These are phyloP conservation scores for Termitomyces sp. DNA, from an alignment of 768 basidiomycete genomes.

Conservation along the genomic window DNA sequence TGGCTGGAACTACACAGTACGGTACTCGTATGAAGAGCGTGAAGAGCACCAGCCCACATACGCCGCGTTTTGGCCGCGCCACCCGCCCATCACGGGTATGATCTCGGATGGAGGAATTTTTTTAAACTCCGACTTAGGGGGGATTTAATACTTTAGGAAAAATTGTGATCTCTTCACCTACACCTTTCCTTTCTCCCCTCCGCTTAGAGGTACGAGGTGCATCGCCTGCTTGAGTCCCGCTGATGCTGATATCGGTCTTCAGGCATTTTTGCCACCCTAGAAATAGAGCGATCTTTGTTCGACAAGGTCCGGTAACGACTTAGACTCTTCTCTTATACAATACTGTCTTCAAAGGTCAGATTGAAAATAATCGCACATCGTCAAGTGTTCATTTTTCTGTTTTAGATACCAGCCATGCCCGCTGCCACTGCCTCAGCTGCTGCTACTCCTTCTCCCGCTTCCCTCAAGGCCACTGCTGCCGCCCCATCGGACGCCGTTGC, in stretches of 20 bases:
- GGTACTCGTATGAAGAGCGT: too few species aligned
- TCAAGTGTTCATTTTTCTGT: constrained; percentile 2
- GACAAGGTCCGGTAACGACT: constrained; percentile 45
- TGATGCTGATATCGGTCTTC: constrained; percentile 6
- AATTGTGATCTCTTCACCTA: constrained; percentile 27
- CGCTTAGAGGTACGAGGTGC: constrained; percentile 35
- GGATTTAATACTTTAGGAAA: constrained; percentile 29
- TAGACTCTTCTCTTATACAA: constrained; percentile 27
- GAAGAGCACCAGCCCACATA: neutral
- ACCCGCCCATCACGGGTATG: constrained; percentile 19
- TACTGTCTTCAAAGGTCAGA: constrained; percentile 40
- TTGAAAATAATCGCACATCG: neutral
- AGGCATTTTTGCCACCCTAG: constrained; percentile 35
- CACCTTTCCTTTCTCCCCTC: constrained; percentile 30
- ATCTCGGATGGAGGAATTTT: constrained; percentile 29
- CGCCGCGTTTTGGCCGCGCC: constrained; percentile 11
- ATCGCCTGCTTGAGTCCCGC: constrained; percentile 8
- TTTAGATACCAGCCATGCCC: constrained; percentile 74
- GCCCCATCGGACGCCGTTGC: constrained; percentile 58
- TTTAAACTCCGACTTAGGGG: constrained; percentile 38
- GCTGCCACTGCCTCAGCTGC: constrained; percentile 66
- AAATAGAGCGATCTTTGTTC: constrained; percentile 68
- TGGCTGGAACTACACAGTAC: too few species aligned
- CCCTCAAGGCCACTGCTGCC: constrained; percentile 59
- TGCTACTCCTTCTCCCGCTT: constrained; percentile 59